phyloP scores from a whole-genome alignment of 2,329 filamentous ascomycete species.

The Tolypocladium endophyticum region DNA sequence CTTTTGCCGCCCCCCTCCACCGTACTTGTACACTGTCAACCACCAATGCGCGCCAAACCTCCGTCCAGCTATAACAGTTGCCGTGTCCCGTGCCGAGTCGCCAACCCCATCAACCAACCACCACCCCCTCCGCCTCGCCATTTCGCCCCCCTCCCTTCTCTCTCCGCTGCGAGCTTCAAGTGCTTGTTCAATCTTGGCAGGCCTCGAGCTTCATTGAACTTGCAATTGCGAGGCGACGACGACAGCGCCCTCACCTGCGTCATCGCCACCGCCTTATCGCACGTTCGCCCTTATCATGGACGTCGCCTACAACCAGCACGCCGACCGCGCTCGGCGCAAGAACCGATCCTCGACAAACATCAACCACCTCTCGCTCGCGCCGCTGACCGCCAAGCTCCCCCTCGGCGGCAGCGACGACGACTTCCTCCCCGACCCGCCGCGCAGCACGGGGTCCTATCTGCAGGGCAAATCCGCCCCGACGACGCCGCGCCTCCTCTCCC shows the following conservation, averaged over 20 bases:
- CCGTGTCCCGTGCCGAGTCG: not conserved
- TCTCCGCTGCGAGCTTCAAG: not conserved
- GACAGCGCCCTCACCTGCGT: not conserved
- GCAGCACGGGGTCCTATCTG: constrained; percentile 38
- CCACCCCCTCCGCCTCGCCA: not conserved
- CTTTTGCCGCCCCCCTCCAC: not conserved
- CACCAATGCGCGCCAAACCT: not conserved
- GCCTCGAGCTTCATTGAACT: not conserved
- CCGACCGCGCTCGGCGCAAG: constrained; percentile 45
- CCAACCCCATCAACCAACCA: not conserved
- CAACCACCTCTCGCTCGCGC: constrained; percentile 52
- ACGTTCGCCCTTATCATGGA: constrained; percentile 31
- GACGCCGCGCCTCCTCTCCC: constrained; percentile 52
- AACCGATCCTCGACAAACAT: constrained; percentile 48
- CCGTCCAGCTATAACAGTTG: not conserved
- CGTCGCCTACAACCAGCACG: constrained; percentile 49
- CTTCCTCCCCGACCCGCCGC: constrained; percentile 26
- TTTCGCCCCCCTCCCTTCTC: not conserved
- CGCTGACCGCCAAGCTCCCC: constrained; percentile 51
- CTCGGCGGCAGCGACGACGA: constrained; percentile 44
- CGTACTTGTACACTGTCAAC: not conserved
- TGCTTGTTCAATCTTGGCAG: not conserved
- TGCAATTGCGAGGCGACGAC: not conserved
- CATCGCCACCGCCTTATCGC: not conserved
- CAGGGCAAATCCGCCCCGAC: constrained; percentile 53